Base-by-base conservation (phyloP, 2,329 filamentous ascomycete species). In the Pseudomassariella vexata region DNA sequence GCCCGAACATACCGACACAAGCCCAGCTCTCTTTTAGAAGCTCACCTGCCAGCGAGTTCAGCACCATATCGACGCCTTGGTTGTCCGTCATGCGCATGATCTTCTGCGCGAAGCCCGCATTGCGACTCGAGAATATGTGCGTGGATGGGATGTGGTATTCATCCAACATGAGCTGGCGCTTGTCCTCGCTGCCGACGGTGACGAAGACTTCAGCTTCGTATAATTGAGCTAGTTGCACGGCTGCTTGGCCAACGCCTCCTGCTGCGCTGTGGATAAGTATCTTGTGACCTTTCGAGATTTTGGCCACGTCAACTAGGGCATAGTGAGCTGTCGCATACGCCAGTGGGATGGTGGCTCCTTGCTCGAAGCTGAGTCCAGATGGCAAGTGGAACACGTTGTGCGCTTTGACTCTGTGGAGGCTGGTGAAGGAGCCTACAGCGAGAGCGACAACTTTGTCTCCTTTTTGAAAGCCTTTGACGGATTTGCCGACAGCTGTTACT, bases 1-100 rank as follows among this genome's bases (percentile, higher is more conserved):
- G 30, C 3, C 54, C 54, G 29, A 45, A 46, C 7, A 24, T 15
- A 9, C 53, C 46, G 12, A 59, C 34, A 30, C 48, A 54, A 12
- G 44, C 29, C 47, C 45, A 55, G 3, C 51, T 46, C 3, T 45
- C 39, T 3, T 35, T 36, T 0, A 54, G 30, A 6, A 38, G 19
- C 12, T 26, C 24, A 9, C 24, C 24, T 8, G 9, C 7, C 10
- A 26, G 24, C 24, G 7, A 14, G 12, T 26, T 26, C 9, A 26
- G 12, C 8, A 26, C 24, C 8, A 26, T 14, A 26, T 26, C 24
- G 12, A 26, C 12, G 24, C 24, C 24, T 14, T 26, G 10, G 24
- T 14, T 14, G 11, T 9, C 24, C 12, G 45, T 49, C 6, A 31
- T 28, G 14, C 31, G 19, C 20, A 37, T 30, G 5, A 50, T 34